Evolutionary conservation across 1,284 basidiomycete species (phyloP), one percentile per base, ranked within the genome.

Genomic region (Pseudozyma thailandica): DNA sequence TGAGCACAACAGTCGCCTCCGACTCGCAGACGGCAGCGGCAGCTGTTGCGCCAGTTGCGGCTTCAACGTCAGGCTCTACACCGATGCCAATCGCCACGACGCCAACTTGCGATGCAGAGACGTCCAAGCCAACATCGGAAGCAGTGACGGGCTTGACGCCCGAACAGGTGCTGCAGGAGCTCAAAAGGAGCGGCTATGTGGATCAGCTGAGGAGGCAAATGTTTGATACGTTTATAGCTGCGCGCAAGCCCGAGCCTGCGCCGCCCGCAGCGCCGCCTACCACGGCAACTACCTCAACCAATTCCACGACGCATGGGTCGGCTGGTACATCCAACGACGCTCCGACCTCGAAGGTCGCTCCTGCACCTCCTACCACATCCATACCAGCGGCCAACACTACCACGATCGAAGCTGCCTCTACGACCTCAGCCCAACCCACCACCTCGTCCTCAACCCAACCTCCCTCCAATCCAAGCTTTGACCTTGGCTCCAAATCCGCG

Each of bases 181-280:
- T 71, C 23, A 56, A 57, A 18, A 61, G 50, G n/a, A 51, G 49
- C 16, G 68, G 68, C 0, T 64, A 57, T 20, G 30, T 71, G 2
- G 68, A 71, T 35, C 49, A 53, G 37, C 21, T 71, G 15, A 48
- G 68, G 6, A 33, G 68, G 16, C 57, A 60, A 43, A 56, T 71
- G 41, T 50, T 56, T 9, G 61, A 71, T 26, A 50, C 68, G 0
- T 71, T 71, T 25, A 37, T 35, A 12, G 30, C 53, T 8, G 7
- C 53, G 20, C 20, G 18, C 30, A 31, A 31, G 30, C 30, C 30
- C 7, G 8, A 7, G 30, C 8, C 30, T 31, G 30, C 7, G 8
- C 7, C 30, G 15, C 30, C 30, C 8, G 7, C 30, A 15, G 30
- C 7, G 15, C 30, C 30, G 8, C 8, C 30, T 8, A 31, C 30